Base-by-base conservation (phyloP, 768 basidiomycete genomes). In the Clitopilus passeckerianus region DNA sequence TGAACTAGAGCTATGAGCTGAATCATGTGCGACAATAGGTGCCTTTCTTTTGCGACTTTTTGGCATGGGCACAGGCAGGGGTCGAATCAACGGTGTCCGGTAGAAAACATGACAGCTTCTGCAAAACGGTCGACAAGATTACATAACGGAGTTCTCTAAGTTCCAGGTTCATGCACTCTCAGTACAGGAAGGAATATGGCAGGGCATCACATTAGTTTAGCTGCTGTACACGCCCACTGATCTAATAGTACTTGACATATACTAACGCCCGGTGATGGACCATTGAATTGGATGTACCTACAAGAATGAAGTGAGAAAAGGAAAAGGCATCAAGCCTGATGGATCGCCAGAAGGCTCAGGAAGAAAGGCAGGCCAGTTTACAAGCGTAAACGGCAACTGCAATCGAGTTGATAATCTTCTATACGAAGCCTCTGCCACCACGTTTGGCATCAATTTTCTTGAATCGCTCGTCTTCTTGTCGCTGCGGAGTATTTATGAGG, bases 401-500 rank as follows among this genome's bases (percentile, higher is more conserved):
- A 43, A 82, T 74, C 37, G 10, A 14, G n/a, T 41, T 9, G 12
- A 12, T 2, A 41, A 30, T 30, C 5, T n/a, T 41, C 20, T 50
- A 95, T 61, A 95, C 93, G 66, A 96, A 96, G 62, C 91, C 90
- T 62, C 80, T 76, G 54, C 92, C 91, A 63, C 91, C 93, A 63
- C 91, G 87, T 75, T 95, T 96, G 58, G 84, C 84, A 64, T 95
- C 93, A 63, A 96, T 95, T 75, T 81, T 89, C 78, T 84, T 86
- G 81, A 96, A 95, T 34, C 93, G 86, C 65, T 90, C 89, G 59
- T 83, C 79, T 72, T 94, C 87, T 70, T 86, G 77, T 65, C 92
- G 83, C 91, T 93, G 75, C 53, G 15, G 37, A 50, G 35, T 59
- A 33, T 57, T 35, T 54, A 50, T 44, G 53, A 33, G 35, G 50